These are phyloP conservation scores for Citrus trifoliata DNA, from an alignment of 345 rosid genomes.

Conservation along the genomic window DNA sequence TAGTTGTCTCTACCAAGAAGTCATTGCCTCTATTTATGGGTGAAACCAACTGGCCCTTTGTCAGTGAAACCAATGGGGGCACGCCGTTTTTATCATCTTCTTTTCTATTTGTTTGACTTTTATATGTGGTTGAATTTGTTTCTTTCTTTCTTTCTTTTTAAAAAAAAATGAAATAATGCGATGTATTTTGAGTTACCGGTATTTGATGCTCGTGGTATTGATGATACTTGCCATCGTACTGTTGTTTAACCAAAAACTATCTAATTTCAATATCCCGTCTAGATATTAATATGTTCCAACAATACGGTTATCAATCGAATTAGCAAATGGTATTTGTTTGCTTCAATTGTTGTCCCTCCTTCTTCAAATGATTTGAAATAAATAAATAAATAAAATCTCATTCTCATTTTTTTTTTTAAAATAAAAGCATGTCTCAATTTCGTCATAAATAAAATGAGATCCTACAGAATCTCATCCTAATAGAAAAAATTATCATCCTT, in stretches of 20 bases:
- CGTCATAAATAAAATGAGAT: accelerated
- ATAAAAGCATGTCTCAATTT: too few relatives aligned
- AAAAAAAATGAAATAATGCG: neutral
- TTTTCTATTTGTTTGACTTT: neutral
- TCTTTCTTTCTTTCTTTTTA: too few relatives aligned
- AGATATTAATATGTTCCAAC: neutral
- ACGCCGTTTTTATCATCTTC: neutral
- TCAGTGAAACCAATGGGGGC: neutral
- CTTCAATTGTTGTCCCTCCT: neutral
- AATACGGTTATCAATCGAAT: neutral
- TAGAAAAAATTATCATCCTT: too few relatives aligned
- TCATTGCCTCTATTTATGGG: too few relatives aligned
- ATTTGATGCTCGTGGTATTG: neutral
- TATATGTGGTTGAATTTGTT: neutral
- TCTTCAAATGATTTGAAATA: too few relatives aligned
- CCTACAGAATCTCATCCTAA: too few relatives aligned
- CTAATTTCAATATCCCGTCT: neutral
- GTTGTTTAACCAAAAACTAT: neutral
- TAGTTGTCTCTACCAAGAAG: too few relatives aligned
- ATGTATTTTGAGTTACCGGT: neutral
- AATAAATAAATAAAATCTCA: too few relatives aligned
- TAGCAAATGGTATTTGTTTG: neutral
- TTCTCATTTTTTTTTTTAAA: too few relatives aligned
- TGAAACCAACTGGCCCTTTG: too few relatives aligned
- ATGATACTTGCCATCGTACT: neutral